Percentiles rank a stretch among this genome's conserved stretches.
Evolutionary conservation across 495 filamentous ascomycete species (phyloP).

Genomic region (Neurospora sp.): DNA sequence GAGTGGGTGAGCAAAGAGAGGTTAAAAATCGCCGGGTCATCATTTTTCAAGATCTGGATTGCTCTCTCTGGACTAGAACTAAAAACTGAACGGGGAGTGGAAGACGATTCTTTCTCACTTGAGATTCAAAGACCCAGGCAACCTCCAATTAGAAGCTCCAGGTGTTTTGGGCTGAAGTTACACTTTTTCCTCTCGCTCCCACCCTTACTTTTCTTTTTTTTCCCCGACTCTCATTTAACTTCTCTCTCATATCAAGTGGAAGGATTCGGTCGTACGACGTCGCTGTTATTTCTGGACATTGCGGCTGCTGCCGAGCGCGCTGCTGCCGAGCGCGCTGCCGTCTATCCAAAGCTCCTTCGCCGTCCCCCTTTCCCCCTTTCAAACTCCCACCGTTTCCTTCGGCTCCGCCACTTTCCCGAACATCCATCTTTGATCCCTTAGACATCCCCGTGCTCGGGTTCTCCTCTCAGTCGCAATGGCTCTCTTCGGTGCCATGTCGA

Average conservation of each 20-base stretch:
- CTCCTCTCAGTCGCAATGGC: neutral
- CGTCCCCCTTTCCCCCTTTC: neutral
- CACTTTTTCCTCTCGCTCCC: neutral
- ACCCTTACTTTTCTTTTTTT: neutral
- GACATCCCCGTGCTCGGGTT: neutral
- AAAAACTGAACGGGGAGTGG: neutral
- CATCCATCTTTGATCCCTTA: neutral
- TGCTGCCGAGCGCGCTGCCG: neutral
- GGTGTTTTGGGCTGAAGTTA: neutral
- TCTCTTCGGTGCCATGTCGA: conserved; percentile 1
- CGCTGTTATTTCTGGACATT: neutral
- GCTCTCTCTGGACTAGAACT: neutral
- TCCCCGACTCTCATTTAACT: neutral
- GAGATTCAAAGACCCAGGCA: neutral
- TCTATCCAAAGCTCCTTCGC: neutral
- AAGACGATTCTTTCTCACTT: neutral
- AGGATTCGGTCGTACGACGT: neutral
- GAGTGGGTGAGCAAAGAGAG: neutral
- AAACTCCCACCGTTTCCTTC: neutral
- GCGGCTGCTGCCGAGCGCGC: neutral
- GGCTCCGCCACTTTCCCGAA: neutral
- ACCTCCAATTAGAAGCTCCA: neutral
- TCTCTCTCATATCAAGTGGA: neutral
- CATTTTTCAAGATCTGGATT: neutral
- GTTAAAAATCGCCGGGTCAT: neutral